Evolutionary conservation across 2,329 filamentous ascomycete species (phyloP), one percentile per base, ranked within the genome.

Genomic region (Botrytis squamosa): DNA sequence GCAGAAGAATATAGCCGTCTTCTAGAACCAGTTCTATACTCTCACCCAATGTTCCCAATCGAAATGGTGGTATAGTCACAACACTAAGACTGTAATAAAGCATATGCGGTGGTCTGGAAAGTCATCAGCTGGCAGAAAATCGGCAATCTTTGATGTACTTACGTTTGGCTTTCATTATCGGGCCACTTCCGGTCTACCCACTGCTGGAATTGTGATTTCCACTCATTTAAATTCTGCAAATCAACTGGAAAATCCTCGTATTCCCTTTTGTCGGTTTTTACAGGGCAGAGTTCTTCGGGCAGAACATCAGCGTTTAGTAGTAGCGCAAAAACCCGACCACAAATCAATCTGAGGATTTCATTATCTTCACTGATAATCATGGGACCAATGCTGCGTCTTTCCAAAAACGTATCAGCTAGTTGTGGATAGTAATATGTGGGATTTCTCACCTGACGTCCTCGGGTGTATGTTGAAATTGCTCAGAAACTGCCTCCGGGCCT

Each of bases 321-420:
- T 33, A 29, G 73, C 66, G 71, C 74, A 4, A 81, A 69, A 20
- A 81, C 36, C 73, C 75, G 73, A 1, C 75, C 80, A 60, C 74
- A 79, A 10, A 81, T 77, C 2, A 76, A 70, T 40, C 74, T 76
- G 10, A 80, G 59, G 22, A 80, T 75, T 59, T 80, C 79, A 59
- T 81, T 75, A 18, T 44, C 49, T 59, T 80, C 80, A 18, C 74
- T 65, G 18, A 78, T 52, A 18, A 81, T 36, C 18, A 77, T 57
- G 8, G 67, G 65, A 8, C 79, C 79, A 70, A 80, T 65, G 20
- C 63, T 63, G 5, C 75, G 76, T 69, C 78, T 78, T n/a, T 71
- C 57, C 8, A 64, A 22, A 7, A 44, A 18, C 25, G 5, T n/a
- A 9, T 66, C 8, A 46, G 40, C 69, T 20, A 25, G 20, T 1